A percentile compares a stretch with the other conserved stretches of the same genome.
phyloP scores from a whole-genome alignment of 495 filamentous ascomycete genomes.

The Penicillium crystallinum region DNA sequence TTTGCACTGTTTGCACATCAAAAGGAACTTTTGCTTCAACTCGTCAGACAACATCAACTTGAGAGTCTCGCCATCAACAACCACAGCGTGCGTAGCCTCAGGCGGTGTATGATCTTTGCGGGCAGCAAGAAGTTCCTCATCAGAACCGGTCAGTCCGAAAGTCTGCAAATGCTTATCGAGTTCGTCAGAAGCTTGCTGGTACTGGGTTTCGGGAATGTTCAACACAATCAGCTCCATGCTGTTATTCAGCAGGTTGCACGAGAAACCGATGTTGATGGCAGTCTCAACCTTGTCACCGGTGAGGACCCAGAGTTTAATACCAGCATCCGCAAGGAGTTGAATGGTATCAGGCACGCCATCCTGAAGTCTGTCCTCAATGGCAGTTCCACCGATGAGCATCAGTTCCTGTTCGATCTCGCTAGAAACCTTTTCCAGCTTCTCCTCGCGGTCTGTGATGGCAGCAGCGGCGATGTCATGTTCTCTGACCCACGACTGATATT shows the following conservation, averaged over 20 bases:
- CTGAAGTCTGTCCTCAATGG: constrained; percentile 96
- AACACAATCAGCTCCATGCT: constrained; percentile 95
- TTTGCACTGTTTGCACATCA: constrained; percentile 96
- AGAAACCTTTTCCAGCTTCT: constrained; percentile 86
- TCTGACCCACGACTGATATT: constrained; percentile 80
- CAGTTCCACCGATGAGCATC: constrained; percentile 87
- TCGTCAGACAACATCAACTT: constrained; percentile 80
- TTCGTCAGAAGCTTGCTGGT: constrained; percentile 57
- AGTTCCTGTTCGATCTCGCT: constrained; percentile 88
- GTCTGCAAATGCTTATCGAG: constrained; percentile 65
- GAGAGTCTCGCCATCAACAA: constrained; percentile 93
- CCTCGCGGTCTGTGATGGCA: constrained; percentile 80
- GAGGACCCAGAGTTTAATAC: constrained; percentile 99
- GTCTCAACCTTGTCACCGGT: constrained; percentile 99
- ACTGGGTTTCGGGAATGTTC: constrained; percentile 71
- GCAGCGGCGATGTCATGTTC: constrained; percentile 85
- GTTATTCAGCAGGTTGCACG: constrained; percentile 95
- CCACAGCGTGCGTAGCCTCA: constrained; percentile 84
- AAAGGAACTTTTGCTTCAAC: constrained; percentile 83
- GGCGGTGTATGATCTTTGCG: constrained; percentile 79
- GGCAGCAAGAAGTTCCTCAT: constrained; percentile 78
- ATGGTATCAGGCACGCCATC: constrained; percentile 98
- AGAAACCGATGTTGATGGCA: constrained; percentile 99
- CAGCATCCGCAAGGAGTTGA: constrained; percentile 82
- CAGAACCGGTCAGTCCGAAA: constrained; percentile 79